Percentiles rank a stretch among this genome's conserved stretches.
Conservation (phyloP, 352 stramenopile genomes). For the Pythium dissimile region DNA sequence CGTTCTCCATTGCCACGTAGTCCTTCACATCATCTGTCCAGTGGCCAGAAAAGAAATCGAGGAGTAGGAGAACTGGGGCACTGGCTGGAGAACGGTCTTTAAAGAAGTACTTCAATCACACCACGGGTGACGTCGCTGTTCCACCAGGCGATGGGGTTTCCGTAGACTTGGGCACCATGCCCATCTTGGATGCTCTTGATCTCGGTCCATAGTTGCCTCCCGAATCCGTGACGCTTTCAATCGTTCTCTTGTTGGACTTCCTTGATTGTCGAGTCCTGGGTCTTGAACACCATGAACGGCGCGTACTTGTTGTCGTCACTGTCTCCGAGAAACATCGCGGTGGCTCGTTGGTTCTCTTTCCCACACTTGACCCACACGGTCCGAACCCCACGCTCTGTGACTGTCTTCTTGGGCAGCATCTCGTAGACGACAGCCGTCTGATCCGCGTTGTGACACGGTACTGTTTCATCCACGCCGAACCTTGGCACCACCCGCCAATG, state of each 20-base stretch:
- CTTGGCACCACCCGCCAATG: not conserved
- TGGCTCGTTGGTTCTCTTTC: constrained; percentile 29
- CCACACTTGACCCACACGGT: constrained; percentile 18
- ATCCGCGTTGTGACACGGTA: constrained; percentile 7
- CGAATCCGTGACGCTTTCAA: constrained; percentile 3
- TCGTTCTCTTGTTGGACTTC: constrained; percentile 15
- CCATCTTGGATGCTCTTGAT: not conserved
- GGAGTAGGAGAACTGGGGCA: constrained; percentile 22
- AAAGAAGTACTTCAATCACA: constrained; percentile 33
- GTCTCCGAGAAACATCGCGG: constrained; percentile 26
- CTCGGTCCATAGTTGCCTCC: not conserved
- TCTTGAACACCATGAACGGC: constrained; percentile 29
- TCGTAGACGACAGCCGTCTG: constrained; percentile 13
- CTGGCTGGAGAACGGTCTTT: constrained; percentile 1
- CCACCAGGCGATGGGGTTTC: constrained; percentile 25
- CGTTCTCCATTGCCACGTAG: too few relatives aligned
- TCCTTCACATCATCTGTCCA: constrained; percentile 22
- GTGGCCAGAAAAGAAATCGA: constrained; percentile 28
- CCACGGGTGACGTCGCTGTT: constrained; percentile 15
- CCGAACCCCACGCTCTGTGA: not conserved
- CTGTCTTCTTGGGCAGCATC: constrained; percentile 17
- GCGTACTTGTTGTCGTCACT: constrained; percentile 24
- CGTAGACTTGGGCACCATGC: constrained; percentile 20
- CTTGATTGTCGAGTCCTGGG: not conserved
- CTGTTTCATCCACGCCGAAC: not conserved